These are phyloP conservation scores for Pyricularia sp. DNA, from an alignment of 2,329 filamentous ascomycete species.

Conservation along the genomic window DNA sequence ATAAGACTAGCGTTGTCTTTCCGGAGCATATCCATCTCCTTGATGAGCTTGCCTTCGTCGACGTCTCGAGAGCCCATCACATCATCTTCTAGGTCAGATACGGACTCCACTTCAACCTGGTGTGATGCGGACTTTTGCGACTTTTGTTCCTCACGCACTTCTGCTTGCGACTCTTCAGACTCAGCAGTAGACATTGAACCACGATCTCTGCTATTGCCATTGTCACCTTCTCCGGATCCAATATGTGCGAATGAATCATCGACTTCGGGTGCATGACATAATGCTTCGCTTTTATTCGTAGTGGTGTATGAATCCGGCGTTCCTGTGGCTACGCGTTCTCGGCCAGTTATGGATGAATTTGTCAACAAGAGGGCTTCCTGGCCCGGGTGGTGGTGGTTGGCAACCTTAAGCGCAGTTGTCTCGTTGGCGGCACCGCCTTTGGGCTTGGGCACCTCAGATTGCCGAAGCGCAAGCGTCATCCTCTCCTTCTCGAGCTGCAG, in stretches of 20 bases:
- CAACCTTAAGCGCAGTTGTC: neutral
- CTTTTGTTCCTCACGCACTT: neutral
- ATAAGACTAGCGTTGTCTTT: too few species aligned
- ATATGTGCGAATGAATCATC: neutral
- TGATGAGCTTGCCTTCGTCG: too few species aligned
- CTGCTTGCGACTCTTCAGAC: neutral
- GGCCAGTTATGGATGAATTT: neutral
- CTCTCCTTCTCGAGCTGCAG: neutral
- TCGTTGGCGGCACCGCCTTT: neutral
- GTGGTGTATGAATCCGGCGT: neutral
- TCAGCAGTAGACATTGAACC: neutral
- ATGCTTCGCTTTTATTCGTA: neutral
- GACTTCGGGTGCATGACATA: neutral
- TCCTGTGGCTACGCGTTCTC: neutral
- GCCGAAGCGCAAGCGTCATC: neutral
- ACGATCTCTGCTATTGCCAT: neutral
- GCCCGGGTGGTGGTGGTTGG: neutral
- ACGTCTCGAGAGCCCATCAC: too few species aligned
- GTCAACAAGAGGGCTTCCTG: neutral
- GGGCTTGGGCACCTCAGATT: neutral
- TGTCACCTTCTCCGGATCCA: neutral
- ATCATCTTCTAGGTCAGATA: neutral
- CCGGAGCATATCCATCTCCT: too few species aligned
- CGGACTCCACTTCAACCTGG: neutral
- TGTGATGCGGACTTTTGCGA: neutral